These are phyloP conservation scores for Juglanconis sp. DNA, from an alignment of 2,329 filamentous ascomycete genomes.

Conservation along the genomic window DNA sequence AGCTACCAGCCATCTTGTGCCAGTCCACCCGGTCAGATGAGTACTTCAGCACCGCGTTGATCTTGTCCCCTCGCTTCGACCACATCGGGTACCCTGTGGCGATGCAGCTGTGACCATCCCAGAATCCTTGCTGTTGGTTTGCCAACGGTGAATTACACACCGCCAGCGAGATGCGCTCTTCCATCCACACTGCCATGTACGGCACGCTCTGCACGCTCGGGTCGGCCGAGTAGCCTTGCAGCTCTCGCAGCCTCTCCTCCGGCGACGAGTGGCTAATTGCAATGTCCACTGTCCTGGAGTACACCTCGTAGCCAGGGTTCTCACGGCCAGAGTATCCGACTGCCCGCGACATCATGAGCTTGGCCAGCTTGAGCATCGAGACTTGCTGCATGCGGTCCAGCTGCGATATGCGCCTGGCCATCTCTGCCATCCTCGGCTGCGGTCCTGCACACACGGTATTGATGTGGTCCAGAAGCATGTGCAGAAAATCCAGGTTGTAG, in stretches of 20 bases:
- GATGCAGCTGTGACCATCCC: background rate
- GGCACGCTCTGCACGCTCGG: background rate
- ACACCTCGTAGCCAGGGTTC: slow-evolving; percentile 2
- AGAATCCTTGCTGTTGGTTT: background rate
- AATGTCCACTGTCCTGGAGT: slow-evolving; percentile 2
- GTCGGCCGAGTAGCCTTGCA: background rate
- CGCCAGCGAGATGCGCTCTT: slow-evolving; percentile 5
- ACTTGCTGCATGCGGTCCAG: background rate
- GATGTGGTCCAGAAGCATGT: slow-evolving; percentile 1
- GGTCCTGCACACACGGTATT: background rate
- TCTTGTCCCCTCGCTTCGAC: background rate
- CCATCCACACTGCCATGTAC: background rate
- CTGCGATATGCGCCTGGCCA: background rate
- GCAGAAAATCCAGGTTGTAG: background rate
- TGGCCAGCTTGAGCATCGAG: slow-evolving; percentile 1
- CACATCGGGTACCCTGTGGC: background rate
- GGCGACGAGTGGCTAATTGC: background rate
- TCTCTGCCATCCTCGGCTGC: slow-evolving; percentile 7
- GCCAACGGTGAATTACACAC: background rate
- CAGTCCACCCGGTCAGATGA: background rate
- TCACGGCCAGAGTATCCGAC: background rate
- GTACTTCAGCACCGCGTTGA: background rate
- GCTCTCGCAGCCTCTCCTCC: background rate
- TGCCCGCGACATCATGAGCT: slow-evolving; percentile 1
- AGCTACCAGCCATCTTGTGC: slow-evolving; percentile 2